These are phyloP conservation scores for Talaromyces sp. DNA, from an alignment of 2,329 filamentous ascomycete genomes.

Conservation along the genomic window DNA sequence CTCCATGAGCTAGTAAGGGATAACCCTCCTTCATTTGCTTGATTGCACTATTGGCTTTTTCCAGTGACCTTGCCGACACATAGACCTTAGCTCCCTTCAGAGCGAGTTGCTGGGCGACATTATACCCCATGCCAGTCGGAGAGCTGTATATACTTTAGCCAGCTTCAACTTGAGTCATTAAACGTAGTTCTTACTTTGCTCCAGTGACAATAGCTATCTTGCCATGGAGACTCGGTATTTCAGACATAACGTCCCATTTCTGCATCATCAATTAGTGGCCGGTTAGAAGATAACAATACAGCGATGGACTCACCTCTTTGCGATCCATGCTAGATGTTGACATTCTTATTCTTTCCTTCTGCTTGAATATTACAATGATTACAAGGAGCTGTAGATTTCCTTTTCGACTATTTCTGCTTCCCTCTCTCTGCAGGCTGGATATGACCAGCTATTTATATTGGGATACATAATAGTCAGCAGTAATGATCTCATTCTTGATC, in stretches of 20 bases:
- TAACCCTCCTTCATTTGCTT: constrained; percentile 8
- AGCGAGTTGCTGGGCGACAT: constrained; percentile 11
- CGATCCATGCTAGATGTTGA: not conserved
- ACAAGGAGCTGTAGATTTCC: not conserved
- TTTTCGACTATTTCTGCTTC: not conserved
- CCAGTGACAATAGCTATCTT: constrained; percentile 12
- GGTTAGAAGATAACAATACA: not conserved
- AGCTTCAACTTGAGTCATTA: not conserved
- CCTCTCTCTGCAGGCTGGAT: not conserved
- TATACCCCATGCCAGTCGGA: constrained; percentile 10
- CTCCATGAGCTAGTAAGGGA: constrained; percentile 1
- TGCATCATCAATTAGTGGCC: not conserved
- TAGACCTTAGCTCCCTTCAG: constrained; percentile 13
- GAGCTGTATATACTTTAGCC: not conserved
- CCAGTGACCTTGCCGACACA: constrained; percentile 12
- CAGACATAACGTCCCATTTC: constrained; percentile 12
- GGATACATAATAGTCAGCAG: not conserved
- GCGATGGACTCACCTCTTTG: constrained; percentile 2
- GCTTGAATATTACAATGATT: not conserved
- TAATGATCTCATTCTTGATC: not conserved
- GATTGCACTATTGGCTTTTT: constrained; percentile 8
- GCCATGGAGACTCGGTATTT: constrained; percentile 13
- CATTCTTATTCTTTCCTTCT: not conserved
- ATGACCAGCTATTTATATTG: constrained; percentile 5
- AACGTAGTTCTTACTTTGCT: constrained; percentile 8